Evolutionary conservation across 2,329 filamentous ascomycete species (phyloP).

Genomic region (Epichloe scottii): DNA sequence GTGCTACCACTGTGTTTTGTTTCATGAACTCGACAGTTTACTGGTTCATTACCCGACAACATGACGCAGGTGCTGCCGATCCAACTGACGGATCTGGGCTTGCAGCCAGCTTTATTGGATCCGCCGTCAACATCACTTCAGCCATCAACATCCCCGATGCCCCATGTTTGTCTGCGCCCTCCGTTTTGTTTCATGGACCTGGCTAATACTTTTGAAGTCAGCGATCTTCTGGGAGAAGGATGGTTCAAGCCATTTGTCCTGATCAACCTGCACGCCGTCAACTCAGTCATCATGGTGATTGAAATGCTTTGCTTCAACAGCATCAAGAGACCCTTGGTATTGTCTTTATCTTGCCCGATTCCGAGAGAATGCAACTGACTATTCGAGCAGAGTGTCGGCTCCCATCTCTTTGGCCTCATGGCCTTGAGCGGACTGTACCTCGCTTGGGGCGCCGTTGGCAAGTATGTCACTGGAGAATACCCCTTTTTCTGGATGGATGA

Average conservation of each 20-base stretch:
- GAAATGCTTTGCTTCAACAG: slow-evolving; percentile 40
- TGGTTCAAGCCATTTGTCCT: slow-evolving; percentile 35
- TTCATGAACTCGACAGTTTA: slow-evolving; percentile 39
- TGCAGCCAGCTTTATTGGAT: not conserved
- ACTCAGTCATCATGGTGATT: slow-evolving; percentile 28
- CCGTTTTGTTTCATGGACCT: not conserved
- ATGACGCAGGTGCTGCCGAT: slow-evolving; percentile 10
- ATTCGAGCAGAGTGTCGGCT: slow-evolving; percentile 27
- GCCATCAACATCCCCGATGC: slow-evolving; percentile 6
- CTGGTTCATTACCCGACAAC: slow-evolving; percentile 29
- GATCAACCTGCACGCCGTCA: slow-evolving; percentile 32
- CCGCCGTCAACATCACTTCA: not conserved
- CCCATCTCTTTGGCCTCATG: slow-evolving; percentile 30
- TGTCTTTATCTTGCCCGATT: slow-evolving; percentile 7
- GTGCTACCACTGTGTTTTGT: slow-evolving; percentile 29
- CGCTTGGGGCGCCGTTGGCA: slow-evolving; percentile 35
- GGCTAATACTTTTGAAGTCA: slow-evolving; percentile 23
- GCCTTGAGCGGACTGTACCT: slow-evolving; percentile 32
- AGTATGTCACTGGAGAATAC: slow-evolving; percentile 29
- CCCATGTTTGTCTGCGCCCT: slow-evolving; percentile 12
- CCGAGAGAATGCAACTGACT: slow-evolving; percentile 5
- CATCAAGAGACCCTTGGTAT: slow-evolving; percentile 37
- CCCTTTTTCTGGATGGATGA: slow-evolving; percentile 41
- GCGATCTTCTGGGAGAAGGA: slow-evolving; percentile 34
- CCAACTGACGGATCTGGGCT: not conserved